A percentile compares a stretch with the other conserved stretches of the same genome.
These are phyloP conservation scores for Eragrostis curvula DNA, from an alignment of 176 grass and related monocot genomes.

Conservation along the genomic window DNA sequence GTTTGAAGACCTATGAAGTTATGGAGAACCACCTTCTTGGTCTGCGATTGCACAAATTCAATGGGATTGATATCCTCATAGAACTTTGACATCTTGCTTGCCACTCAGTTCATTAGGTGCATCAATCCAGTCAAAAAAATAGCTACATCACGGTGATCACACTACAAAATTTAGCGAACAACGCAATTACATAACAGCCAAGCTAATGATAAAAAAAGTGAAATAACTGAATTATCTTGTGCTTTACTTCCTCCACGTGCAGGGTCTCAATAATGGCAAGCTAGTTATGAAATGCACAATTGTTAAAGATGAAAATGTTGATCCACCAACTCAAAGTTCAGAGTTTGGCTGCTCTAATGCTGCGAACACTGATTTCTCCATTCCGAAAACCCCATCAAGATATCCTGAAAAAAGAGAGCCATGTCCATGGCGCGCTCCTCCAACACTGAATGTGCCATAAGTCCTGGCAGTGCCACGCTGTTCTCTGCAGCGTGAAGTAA, in stretches of 20 bases:
- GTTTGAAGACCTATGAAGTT: background rate
- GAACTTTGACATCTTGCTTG: background rate
- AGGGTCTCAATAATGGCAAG: conserved; percentile 38
- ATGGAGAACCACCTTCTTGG: conserved; percentile 39
- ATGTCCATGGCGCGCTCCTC: no score
- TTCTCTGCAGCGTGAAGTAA: no score
- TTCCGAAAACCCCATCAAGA: no score
- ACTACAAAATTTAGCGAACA: conserved; percentile 31
- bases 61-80: background rate
- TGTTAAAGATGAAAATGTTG: no score
- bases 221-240: background rate
- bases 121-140: no score
- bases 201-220: background rate
- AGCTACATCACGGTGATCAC: background rate
- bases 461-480: no score
- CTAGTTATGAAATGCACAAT: no score
- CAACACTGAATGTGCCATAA: no score
- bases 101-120: background rate
- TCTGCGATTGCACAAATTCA: conserved; percentile 16
- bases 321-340: no score
- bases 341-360: no score
- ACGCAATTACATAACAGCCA: background rate
- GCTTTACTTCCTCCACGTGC: conserved; percentile 25
- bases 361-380: no score
- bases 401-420: no score